Evolutionary conservation across 2,329 filamentous ascomycete genomes (phyloP).

Genomic region (Colletotrichum incanum): DNA sequence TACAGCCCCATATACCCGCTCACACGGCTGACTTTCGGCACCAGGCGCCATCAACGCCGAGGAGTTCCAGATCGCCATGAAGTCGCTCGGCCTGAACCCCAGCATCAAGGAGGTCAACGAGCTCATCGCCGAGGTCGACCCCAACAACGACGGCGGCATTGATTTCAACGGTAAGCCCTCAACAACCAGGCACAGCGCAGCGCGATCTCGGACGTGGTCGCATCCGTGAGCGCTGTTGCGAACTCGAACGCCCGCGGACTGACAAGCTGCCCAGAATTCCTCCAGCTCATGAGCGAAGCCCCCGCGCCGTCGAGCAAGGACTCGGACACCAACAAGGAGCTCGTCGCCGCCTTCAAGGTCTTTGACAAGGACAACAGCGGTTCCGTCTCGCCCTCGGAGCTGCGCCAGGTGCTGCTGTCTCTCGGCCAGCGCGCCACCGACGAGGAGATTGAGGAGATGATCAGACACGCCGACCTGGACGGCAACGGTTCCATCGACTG

Average conservation of each 20-base stretch:
- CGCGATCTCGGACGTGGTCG: neutral
- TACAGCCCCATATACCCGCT: neutral
- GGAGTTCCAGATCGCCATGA: conserved; percentile 45
- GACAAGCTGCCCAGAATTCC: conserved; percentile 40
- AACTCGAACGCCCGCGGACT: neutral
- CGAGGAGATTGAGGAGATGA: conserved; percentile 46
- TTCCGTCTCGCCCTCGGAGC: conserved; percentile 43
- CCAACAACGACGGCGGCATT: conserved; percentile 44
- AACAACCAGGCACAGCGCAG: neutral
- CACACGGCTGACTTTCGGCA: conserved; percentile 21
- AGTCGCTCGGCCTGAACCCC: conserved; percentile 44
- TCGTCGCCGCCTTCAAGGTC: conserved; percentile 44
- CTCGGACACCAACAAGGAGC: conserved; percentile 41
- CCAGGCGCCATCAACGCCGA: conserved; percentile 43
- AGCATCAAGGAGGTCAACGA: conserved; percentile 44
- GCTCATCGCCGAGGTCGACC: conserved; percentile 44
- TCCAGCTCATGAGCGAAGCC: conserved; percentile 44
- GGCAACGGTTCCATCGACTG: conserved; percentile 45
- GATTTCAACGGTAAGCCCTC: conserved; percentile 38
- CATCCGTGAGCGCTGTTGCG: neutral
- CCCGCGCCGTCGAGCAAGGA: conserved; percentile 41
- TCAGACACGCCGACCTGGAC: conserved; percentile 43
- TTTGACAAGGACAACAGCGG: conserved; percentile 45
- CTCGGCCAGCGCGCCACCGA: conserved; percentile 45
- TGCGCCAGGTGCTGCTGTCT: conserved; percentile 44